Conservation (phyloP, 2,329 filamentous ascomycete species). For the Lecanicillium sp. region DNA sequence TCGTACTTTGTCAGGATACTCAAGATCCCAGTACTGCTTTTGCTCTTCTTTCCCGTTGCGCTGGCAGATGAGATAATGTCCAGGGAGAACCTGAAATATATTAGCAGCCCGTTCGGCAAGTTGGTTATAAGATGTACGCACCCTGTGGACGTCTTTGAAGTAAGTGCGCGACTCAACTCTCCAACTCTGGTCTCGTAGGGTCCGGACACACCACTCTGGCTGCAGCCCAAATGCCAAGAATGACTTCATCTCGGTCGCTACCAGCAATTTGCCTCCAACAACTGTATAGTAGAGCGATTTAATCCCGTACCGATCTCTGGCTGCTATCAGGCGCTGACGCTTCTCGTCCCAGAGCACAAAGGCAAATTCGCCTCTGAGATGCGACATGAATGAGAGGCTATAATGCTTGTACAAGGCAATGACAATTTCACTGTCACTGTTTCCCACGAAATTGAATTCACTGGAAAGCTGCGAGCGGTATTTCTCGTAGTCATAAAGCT, state of each 20-base stretch:
- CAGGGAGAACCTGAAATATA: conserved; percentile 37
- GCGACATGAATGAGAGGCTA: not conserved
- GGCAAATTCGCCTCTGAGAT: not conserved
- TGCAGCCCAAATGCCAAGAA: conserved; percentile 45
- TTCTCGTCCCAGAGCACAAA: conserved; percentile 32
- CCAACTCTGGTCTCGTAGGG: conserved; percentile 38
- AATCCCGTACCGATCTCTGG: conserved; percentile 49
- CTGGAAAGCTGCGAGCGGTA: too few relatives aligned
- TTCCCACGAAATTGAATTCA: conserved; percentile 39
- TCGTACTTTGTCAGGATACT: conserved; percentile 45
- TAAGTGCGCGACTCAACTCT: conserved; percentile 38
- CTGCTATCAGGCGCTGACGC: conserved; percentile 40
- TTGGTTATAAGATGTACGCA: too few relatives aligned
- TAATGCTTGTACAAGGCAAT: conserved; percentile 32
- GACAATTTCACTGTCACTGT: conserved; percentile 46
- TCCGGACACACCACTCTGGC: conserved; percentile 47
- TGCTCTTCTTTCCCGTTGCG: conserved; percentile 32
- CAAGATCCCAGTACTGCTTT: conserved; percentile 46
- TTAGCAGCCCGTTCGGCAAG: too few relatives aligned
- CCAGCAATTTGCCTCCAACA: conserved; percentile 33
- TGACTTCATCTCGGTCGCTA: conserved; percentile 49
- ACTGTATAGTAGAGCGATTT: conserved; percentile 50
- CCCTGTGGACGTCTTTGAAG: conserved; percentile 43
- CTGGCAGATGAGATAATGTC: conserved; percentile 34
- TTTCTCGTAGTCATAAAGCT: conserved; percentile 54